Base-by-base conservation (phyloP, 2,329 filamentous ascomycete species). In the Fusarium zealandicum region DNA sequence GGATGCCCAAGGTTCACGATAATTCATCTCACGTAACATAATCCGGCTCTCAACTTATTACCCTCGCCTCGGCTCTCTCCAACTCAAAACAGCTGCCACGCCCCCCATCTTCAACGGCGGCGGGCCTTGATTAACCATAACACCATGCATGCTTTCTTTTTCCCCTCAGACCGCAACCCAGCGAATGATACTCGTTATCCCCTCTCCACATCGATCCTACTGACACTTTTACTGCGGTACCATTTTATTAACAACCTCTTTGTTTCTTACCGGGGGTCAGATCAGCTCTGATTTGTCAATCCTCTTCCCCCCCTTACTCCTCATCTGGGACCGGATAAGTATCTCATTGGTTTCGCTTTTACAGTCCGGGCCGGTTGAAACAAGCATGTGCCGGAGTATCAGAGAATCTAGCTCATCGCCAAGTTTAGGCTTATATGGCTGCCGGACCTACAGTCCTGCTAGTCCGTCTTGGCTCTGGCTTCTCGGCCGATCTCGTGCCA, bases 141-240 rank as follows among this genome's bases (percentile, higher is more conserved):
- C 47, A 49, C 56, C 61, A 63, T 65, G 56, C 62, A 52, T 65
- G 49, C 51, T 41, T 47, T n/a, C n/a, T n/a, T n/a, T n/a, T n/a
- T n/a, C n/a, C 30, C 16, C 13, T 31, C 11, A 43, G n/a, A 18
- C 35, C 20, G 9, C 27, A 31, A 36, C 13, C 36, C 33, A 37
- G 49, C 54, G 58, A 55, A 45, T 59, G 45, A 41, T 30, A 42
- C 44, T 47, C 18, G 16, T 17, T 32, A 35, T 22, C 16, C 37
- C 44, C 51, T 50, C 41, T 56, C 60, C 54, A 52, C 54, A 48
- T 30, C 33, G 13, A 38, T 38, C 43, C 11, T 25, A 31, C 32
- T 41, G n/a, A 27, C 46, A 36, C 11, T 16, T 25, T 11, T 30
- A 10, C 25, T 27, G 25, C 10, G 25, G n/a, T n/a, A n/a, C n/a